Percentiles rank a stretch among this genome's conserved stretches.
Conservation (phyloP, 495 filamentous ascomycete species). For the Cercophora scortea region DNA sequence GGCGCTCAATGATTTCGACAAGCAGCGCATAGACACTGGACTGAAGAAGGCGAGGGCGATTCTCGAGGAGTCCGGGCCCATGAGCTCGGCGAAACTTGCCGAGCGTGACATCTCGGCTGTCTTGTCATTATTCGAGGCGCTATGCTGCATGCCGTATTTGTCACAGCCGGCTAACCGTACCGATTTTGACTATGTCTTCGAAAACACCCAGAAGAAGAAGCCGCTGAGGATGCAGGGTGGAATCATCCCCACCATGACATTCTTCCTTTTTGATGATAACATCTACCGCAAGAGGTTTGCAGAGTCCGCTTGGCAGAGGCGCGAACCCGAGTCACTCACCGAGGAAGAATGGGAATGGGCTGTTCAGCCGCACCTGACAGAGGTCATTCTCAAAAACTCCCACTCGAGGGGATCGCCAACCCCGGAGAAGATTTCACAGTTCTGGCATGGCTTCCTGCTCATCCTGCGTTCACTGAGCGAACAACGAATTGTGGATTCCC, state of each 20-base stretch:
- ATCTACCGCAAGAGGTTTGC: conserved; percentile 59
- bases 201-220: conserved; percentile 63
- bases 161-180: conserved; percentile 26
- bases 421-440: conserved; percentile 41
- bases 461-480: conserved; percentile 66
- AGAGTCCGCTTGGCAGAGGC: conserved; percentile 54
- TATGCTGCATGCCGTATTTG: conserved; percentile 44
- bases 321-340: conserved; percentile 44
- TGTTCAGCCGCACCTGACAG: conserved; percentile 55
- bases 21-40: conserved; percentile 25
- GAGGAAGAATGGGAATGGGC: conserved; percentile 75
- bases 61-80: conserved; percentile 28
- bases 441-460: conserved; percentile 67
- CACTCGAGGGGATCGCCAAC: conserved; percentile 4
- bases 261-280: conserved; percentile 68
- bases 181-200: conserved; percentile 71
- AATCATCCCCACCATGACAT: conserved; percentile 69
- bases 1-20: conserved; percentile 38
- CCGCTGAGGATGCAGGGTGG: conserved; percentile 57
- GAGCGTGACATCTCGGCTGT: conserved; percentile 28
- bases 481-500: conserved; percentile 64
- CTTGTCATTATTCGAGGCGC: conserved; percentile 44
- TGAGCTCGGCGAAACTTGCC: conserved; percentile 19
- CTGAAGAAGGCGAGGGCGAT: conserved; percentile 29
- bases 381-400: conserved; percentile 25